Evolutionary conservation across 2,329 filamentous ascomycete species (phyloP), one percentile per base, ranked within the genome.

Genomic region (Corinectria fuckeliana): DNA sequence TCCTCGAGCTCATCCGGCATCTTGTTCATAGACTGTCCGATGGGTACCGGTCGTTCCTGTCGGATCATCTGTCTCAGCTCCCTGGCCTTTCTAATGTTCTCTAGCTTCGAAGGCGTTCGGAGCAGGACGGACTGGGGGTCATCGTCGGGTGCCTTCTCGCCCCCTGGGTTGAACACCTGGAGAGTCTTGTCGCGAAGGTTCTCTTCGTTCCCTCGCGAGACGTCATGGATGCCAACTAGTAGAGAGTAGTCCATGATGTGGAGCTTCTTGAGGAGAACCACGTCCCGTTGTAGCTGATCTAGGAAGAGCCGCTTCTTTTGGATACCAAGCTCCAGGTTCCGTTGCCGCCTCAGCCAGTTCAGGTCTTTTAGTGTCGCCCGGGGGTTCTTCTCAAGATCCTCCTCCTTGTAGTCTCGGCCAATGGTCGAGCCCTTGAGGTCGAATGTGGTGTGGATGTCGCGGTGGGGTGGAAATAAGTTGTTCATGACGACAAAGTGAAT

Each of bases 401-500:
- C 92, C 75, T 98, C 95, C 69, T 82, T 90, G 75, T 95, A 94
- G 75, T 98, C 92, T 72, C 95, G 87, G 13, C 95, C 95, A 66
- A 98, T 88, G 0, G 94, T 98, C 6, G 95, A 98, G 8, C 95
- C 95, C 78, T 99, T 99, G 68, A 99, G 77, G 75, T 99, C 95
- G 72, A 97, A 99, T 3, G 93, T 99, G 72, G 92, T 88, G 78
- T 99, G 95, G 61, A 99, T 98, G 75, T 99, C 95, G 68, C 94
- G 88, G 78, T 99, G 95, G 6, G 95, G 94, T 11, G 95, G 95
- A 72, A 99, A 99, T 14, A 99, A 85, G 76, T 99, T 99, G 82
- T 99, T 99, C 95, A 99, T 99, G 74, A 99, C 93, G 60, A 99
- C 95, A 70, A 99, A 99, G 77, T 99, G 95, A 55, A 98, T 97